phyloP scores from a whole-genome alignment of 1,284 basidiomycete species.

The Cryptococcus jaspeensis region DNA sequence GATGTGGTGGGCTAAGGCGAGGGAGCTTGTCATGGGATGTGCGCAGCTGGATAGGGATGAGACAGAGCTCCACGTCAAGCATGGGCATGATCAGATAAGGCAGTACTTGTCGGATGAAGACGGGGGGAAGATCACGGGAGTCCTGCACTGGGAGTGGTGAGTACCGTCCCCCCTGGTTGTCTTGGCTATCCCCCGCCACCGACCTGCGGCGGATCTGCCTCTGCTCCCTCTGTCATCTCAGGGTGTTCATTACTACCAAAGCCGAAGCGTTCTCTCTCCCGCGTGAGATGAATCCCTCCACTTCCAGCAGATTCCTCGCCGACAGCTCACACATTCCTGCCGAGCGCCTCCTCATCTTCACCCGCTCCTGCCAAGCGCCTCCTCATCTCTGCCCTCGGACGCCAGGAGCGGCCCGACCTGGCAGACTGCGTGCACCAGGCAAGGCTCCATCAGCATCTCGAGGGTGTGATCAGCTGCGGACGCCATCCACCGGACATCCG shows the following conservation, averaged over 20 bases:
- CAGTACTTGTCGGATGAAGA: neutral
- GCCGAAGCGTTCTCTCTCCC: too few relatives aligned
- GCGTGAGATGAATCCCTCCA: neutral
- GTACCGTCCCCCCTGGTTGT: too few relatives aligned
- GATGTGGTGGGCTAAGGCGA: neutral
- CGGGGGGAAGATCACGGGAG: too few relatives aligned
- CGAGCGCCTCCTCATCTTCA: too few relatives aligned
- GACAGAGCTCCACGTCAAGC: constrained; percentile 11
- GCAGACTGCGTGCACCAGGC: constrained; percentile 11
- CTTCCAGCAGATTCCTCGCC: neutral
- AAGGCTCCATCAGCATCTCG: too few relatives aligned
- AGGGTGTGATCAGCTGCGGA: too few relatives aligned
- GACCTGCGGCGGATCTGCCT: too few relatives aligned
- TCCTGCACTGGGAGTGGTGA: too few relatives aligned
- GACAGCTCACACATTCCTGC: too few relatives aligned
- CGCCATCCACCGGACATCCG: too few relatives aligned
- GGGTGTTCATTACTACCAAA: constrained; percentile 7
- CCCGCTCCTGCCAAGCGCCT: neutral
- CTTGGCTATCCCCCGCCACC: too few relatives aligned
- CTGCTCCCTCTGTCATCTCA: too few relatives aligned
- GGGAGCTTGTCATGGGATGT: constrained; percentile 4
- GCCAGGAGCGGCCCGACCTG: constrained; percentile 10
- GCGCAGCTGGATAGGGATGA: constrained; percentile 3
- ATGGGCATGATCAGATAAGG: constrained; percentile 18
- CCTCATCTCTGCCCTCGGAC: constrained; percentile 5